These are phyloP conservation scores for Termitomyces sp. DNA, from an alignment of 768 basidiomycete genomes.

Conservation along the genomic window DNA sequence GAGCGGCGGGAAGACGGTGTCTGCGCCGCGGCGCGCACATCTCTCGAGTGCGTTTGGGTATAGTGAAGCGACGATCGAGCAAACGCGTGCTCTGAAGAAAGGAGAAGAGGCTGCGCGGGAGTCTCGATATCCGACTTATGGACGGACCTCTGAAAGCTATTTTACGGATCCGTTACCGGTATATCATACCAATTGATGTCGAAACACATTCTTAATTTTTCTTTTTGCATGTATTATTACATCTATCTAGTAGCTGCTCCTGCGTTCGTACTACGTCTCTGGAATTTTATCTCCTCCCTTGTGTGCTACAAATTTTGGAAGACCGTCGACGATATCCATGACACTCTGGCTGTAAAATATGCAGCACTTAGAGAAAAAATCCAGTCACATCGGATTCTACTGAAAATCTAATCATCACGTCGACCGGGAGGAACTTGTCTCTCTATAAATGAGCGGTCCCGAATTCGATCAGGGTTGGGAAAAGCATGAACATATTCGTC, in stretches of 20 bases:
- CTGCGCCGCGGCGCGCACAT: too few species aligned
- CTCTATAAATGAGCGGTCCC: too few species aligned
- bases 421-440: neutral
- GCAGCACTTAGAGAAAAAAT: neutral
- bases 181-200: neutral
- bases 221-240: neutral
- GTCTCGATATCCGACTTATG: neutral
- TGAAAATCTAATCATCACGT: neutral
- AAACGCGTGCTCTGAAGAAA: neutral
- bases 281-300: neutral
- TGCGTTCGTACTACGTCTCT: neutral
- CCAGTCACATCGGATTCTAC: neutral
- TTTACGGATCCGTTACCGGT: neutral
- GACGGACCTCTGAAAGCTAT: neutral
- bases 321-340: neutral
- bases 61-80: constrained; percentile 1
- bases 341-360: neutral
- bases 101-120: neutral
- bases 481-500: neutral
- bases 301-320: neutral
- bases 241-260: too few species aligned
- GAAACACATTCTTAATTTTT: too few species aligned
- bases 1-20: too few species aligned
- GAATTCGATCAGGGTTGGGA: too few species aligned
- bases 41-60: neutral